Conservation (phyloP, 345 rosid genomes). For the Lumnitzera littorea region DNA sequence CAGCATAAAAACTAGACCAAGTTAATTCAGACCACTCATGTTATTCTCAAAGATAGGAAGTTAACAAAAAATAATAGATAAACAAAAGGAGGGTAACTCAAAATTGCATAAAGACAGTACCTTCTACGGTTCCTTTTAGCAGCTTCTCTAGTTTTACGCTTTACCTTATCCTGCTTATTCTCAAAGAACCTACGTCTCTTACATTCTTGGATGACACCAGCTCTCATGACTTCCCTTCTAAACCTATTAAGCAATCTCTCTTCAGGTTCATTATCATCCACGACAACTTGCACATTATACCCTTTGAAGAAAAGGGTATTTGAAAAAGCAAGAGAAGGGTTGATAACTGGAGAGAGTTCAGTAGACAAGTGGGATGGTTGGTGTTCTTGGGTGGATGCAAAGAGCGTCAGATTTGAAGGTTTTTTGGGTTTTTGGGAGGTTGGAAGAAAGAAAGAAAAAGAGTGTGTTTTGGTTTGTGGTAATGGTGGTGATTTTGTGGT, state of each 20-base stretch:
- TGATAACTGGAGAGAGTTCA: conserved; percentile 10
- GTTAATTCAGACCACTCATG: background rate
- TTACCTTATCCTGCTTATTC: conserved; percentile 23
- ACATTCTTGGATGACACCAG: conserved; percentile 24
- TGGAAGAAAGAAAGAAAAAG: too few relatives aligned
- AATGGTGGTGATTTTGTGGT: conserved; percentile 38
- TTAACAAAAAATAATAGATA: background rate
- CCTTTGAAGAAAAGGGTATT: conserved; percentile 18
- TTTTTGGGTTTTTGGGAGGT: too few relatives aligned
- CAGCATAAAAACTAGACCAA: background rate
- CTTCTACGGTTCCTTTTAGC: conserved; percentile 20
- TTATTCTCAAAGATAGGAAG: background rate
- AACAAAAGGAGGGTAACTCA: background rate
- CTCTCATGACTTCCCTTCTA: conserved; percentile 28
- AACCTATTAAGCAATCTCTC: conserved; percentile 20
- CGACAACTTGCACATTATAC: conserved; percentile 23
- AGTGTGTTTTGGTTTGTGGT: conserved; percentile 4
- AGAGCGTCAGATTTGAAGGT: conserved; percentile 13
- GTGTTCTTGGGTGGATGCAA: conserved; percentile 19
- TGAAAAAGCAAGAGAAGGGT: conserved; percentile 25
- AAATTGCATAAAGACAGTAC: conserved; percentile 2
- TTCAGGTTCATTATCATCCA: conserved; percentile 28
- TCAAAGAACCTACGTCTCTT: conserved; percentile 23
- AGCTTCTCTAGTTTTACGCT: conserved; percentile 23
- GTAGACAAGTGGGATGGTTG: conserved; percentile 15